Base-by-base conservation (phyloP, 73 alveolate genomes). In the Paramecium primaurelia region DNA sequence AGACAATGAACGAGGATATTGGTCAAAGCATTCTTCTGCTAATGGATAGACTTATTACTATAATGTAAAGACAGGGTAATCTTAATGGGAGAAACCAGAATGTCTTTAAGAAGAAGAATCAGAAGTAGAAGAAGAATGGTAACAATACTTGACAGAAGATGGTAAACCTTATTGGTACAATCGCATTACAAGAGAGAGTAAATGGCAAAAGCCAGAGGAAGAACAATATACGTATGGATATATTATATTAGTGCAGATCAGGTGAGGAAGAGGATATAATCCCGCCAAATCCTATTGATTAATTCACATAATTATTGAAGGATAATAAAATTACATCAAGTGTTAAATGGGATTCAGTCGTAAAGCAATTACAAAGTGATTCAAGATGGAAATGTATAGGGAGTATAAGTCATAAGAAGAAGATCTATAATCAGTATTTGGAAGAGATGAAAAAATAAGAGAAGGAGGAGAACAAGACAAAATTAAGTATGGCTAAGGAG, bases 91-190 rank as follows among this genome's bases (percentile, higher is more conserved):
- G 11, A 80, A 80, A 47, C 91, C 91, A 8, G 73, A 40, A 12
- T 80, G 91, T 44, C 58, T 80, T 22, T 44, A 42, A 5, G 91
- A 80, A 20, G 91, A 80, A 25, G 91, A 80, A 80, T 80, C 91
- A 4, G 91, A 80, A 36, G 77, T 80, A 26, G 91, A 42, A 42
- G 45, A 42, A 20, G 91, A 80, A 58, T 80, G 91, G 91, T 44
- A 80, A 47, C 18, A 80, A 80, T 80, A 80, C 38, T 20, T 80
- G 32, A 80, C 91, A 47, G 91, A 80, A 34, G 91, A 80, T 12
- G 91, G 91, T 0, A 80, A 80, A 68, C 77, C 71, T 4, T 80
- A 80, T 80, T 80, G 91, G 91, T 80, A 80, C 38, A 80, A 80
- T 45, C 47, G 51, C 10, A 8, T 26, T 4, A 80, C 91, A 6